These are phyloP conservation scores for Hanseniaspora lindneri DNA, from an alignment of 805 yeast genomes.

Conservation along the genomic window DNA sequence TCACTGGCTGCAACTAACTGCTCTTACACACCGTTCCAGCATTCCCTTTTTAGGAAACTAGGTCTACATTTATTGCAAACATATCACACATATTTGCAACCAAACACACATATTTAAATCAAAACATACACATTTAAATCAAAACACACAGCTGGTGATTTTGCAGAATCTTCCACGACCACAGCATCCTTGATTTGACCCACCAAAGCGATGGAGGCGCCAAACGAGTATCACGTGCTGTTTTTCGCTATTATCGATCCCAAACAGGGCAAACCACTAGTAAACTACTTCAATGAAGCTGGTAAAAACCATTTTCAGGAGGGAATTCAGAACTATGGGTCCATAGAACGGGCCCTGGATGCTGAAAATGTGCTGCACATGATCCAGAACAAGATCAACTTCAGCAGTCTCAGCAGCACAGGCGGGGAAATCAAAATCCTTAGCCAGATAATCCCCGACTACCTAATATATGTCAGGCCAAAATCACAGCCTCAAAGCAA, in stretches of 20 bases:
- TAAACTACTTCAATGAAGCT: not conserved
- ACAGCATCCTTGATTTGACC: too few relatives aligned
- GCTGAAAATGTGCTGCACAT: not conserved
- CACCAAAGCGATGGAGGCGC: too few relatives aligned
- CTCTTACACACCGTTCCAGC: too few relatives aligned
- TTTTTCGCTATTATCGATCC: not conserved
- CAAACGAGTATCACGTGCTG: not conserved
- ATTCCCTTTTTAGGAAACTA: too few relatives aligned
- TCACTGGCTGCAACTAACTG: too few relatives aligned
- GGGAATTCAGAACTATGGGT: not conserved
- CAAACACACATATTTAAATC: too few relatives aligned
- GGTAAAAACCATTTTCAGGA: not conserved
- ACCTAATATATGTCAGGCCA: not conserved
- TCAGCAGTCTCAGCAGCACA: not conserved
- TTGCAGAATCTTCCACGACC: too few relatives aligned
- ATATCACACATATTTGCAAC: too few relatives aligned
- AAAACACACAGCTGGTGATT: too few relatives aligned
- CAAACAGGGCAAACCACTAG: not conserved
- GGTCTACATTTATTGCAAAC: too few relatives aligned
- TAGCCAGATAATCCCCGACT: not conserved
- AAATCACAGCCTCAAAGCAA: too few relatives aligned
- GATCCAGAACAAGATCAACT: constrained; percentile 1
- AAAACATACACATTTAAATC: too few relatives aligned
- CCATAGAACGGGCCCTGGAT: not conserved
- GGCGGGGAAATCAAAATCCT: not conserved